Base-by-base conservation (phyloP, 1,284 basidiomycete genomes). In the Lignosus rhinocerotis region DNA sequence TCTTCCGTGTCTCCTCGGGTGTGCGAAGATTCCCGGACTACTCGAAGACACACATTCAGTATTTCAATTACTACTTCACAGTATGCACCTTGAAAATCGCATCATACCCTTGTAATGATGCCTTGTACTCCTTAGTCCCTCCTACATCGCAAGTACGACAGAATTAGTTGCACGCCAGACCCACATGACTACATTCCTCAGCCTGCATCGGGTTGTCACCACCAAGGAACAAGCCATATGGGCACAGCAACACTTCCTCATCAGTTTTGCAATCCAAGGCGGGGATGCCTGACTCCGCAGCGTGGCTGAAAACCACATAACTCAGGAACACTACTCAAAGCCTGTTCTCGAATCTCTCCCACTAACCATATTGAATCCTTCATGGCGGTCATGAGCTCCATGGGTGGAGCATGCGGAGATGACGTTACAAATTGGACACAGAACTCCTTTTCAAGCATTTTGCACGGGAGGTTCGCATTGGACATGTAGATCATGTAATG, bases 191-290 rank as follows among this genome's bases (percentile, higher is more conserved):
- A 34, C 70, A 73, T 25, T 63, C 56, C 46, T 76, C 69, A 0
- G 69, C 68, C 46, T 75, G 74, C 73, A 75, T 74, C 0, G 71
- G 73, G 56, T 76, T 76, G 52, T 76, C 67, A 3, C 72, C 72
- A 3, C 66, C 56, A 5, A 68, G 46, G 30, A 73, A 66, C 0
- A 72, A 48, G 0, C 21, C 50, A 39, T 65, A 72, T 7, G 66
- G 69, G 2, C 69, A 31, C 1, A 74, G 50, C 6, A 72, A 54
- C 31, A 73, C 61, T 10, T 72, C 59, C 32, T 68, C 42, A 2
- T 67, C 0, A 1, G 54, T 31, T 34, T 55, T 58, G 19, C 48
- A 62, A 32, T 74, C 70, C 62, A 63, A 74, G 0, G 67, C 61
- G 2, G 53, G 21, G 9, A 69, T 36, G 0, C 46, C 46, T 12